Evolutionary conservation across 352 stramenopile genomes (phyloP), one percentile per base, ranked within the genome.

Genomic region (Pythium aristosporum): DNA sequence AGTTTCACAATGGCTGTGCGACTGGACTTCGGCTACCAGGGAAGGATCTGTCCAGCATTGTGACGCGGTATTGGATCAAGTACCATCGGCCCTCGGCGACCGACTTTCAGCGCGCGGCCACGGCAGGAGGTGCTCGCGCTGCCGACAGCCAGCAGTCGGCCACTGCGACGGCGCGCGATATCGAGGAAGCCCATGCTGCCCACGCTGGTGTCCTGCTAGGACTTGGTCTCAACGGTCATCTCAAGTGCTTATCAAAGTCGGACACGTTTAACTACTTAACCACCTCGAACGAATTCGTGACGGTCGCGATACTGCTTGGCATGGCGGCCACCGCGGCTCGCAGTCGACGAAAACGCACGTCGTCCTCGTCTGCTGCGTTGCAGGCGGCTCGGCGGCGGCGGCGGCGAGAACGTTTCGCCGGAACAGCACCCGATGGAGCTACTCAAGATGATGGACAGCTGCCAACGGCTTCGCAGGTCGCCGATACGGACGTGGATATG

Each of bases 231-330:
- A 87, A 94, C 20, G 94, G 96, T 3, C 96, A 99, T 74, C 77
- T 99, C 12, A 92, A 91, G 56, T 90, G 88, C 51, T 77, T 99
- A 20, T 97, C 95, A 10, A 98, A 98, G 88, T 96, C 95, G 16
- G 97, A 99, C 74, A 92, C 99, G n/a, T 99, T 98, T 82, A 98
- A 99, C 57, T 99, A 99, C 74, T 69, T 99, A 20, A 98, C 94
- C 13, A 79, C 98, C 34, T 97, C 94, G 41, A 97, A 97, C 60
- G 96, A 99, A 46, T 97, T 96, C 50, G 97, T 98, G 15, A 99
- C 96, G 6, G 92, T 99, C 23, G 96, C 94, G 8, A 89, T 99
- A 43, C 85, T 99, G 53, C 83, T 99, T 3, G 97, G 97, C 11
- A 97, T 99, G 91, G 93, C 97, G 36, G 94, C 92, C 23, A 98